These are phyloP conservation scores for Chrysoporthe cubensis DNA, from an alignment of 2,329 filamentous ascomycete genomes.

Conservation along the genomic window DNA sequence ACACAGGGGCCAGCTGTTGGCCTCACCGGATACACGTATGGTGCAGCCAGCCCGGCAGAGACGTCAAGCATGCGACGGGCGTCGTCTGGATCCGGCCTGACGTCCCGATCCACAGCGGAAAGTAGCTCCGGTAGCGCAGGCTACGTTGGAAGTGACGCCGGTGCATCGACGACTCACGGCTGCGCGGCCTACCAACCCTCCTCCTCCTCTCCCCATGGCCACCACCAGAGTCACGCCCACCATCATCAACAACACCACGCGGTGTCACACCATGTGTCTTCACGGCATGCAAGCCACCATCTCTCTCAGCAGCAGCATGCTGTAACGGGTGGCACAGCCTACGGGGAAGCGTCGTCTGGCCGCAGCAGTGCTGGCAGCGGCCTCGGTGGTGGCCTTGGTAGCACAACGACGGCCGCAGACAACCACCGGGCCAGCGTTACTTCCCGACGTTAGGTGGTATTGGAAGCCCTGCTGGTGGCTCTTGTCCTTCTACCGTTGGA, in stretches of 20 bases:
- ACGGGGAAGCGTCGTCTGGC: constrained; percentile 23
- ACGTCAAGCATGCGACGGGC: constrained; percentile 24
- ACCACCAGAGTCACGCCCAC: constrained; percentile 14
- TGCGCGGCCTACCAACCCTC: constrained; percentile 12
- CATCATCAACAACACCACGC: constrained; percentile 17
- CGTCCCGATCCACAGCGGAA: constrained; percentile 21
- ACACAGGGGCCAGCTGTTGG: constrained; percentile 36
- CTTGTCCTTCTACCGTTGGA: background rate
- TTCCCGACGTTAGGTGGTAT: constrained; percentile 20
- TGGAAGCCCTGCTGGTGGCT: background rate
- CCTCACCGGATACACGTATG: constrained; percentile 34
- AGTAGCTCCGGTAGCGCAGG: constrained; percentile 19
- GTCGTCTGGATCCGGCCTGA: constrained; percentile 24
- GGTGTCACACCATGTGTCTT: constrained; percentile 18
- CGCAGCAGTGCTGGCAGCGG: constrained; percentile 22
- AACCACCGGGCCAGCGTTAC: constrained; percentile 23
- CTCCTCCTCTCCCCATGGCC: constrained; percentile 22
- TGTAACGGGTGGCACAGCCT: constrained; percentile 22
- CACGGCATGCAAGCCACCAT: constrained; percentile 23
- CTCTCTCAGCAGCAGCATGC: constrained; percentile 22
- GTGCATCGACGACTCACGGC: constrained; percentile 4
- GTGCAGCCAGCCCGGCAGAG: constrained; percentile 29
- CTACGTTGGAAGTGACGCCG: constrained; percentile 22
- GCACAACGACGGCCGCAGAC: constrained; percentile 21
- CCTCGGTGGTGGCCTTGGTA: constrained; percentile 19